Base-by-base conservation (phyloP, 768 basidiomycete genomes). In the Lentinula edodes region DNA sequence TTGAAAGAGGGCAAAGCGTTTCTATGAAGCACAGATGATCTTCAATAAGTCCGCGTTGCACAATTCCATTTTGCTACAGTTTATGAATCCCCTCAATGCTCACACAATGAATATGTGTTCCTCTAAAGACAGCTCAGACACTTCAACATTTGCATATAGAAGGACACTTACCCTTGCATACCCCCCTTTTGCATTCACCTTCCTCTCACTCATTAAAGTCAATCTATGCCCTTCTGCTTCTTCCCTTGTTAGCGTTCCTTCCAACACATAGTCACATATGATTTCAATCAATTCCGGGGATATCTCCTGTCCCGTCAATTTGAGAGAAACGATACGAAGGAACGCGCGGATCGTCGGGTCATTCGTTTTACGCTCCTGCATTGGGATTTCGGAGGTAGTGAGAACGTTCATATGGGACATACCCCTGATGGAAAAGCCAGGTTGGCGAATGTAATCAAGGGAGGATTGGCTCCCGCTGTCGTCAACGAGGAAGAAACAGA, bases 401-500 rank as follows among this genome's bases (percentile, higher is more conserved):
- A 58, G 43, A 28, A 58, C 57, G 13, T 43, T 43, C 42, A 58
- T 45, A 20, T 43, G 3, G 45, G 23, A 6, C 5, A 58, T 1
- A 20, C 54, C 54, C 8, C 23, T 15, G 15, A 42, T 13, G 5
- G 15, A 3, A 12, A 56, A 41, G 12, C 54, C 54, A 15, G 36
- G 28, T 28, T 28, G 54, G 16, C 13, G 18, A 23, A 16, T 23
- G n/a, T 20, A 16, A 3, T 7, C 18, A 42, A 6, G 5, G 6
- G 28, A 7, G 23, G 1, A 0, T 39, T 39, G 54, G 28, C 18
- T 23, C 23, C 23, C 23, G 9, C 12, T 39, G 3, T 56, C 54
- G 42, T 56, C 54, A 6, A 56, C 54, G 1, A 56, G 54, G 54
- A 56, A 56, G 54, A 42, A 56, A 56, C 54, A 56, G 13, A 56